These are phyloP conservation scores for Talaromyces nanjingensis DNA, from an alignment of 495 filamentous ascomycete species.

Conservation along the genomic window DNA sequence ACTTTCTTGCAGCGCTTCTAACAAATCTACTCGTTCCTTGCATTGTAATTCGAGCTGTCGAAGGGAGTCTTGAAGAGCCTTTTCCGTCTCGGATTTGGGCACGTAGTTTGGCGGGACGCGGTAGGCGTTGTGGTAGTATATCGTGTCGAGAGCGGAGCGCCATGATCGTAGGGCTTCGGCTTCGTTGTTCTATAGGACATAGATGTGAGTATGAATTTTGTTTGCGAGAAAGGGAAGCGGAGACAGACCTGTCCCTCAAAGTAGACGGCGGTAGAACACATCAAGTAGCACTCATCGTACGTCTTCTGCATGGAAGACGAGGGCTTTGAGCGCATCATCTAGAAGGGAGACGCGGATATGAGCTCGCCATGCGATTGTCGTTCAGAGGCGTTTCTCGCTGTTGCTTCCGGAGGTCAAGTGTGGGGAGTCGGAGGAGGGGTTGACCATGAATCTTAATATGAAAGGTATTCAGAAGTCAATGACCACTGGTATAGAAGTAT, in stretches of 20 bases:
- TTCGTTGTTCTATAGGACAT: slow-evolving; percentile 67
- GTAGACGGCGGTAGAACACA: slow-evolving; percentile 91
- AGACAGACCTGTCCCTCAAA: slow-evolving; percentile 63
- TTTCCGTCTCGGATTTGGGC: slow-evolving; percentile 79
- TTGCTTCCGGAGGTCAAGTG: background rate
- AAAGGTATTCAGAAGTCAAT: no score
- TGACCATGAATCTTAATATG: background rate
- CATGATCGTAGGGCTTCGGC: slow-evolving; percentile 86
- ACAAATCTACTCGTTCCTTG: slow-evolving; percentile 84
- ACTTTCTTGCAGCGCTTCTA: slow-evolving; percentile 74
- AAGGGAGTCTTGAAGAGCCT: slow-evolving; percentile 71
- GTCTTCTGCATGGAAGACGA: slow-evolving; percentile 86
- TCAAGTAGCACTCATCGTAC: slow-evolving; percentile 91
- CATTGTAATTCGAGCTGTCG: slow-evolving; percentile 82
- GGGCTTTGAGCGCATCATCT: slow-evolving; percentile 75
- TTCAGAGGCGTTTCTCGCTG: background rate
- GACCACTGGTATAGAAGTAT: no score
- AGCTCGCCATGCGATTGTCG: slow-evolving; percentile 20
- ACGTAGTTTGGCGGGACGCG: slow-evolving; percentile 60
- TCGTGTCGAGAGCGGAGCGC: slow-evolving; percentile 84
- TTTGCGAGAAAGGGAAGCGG: no score
- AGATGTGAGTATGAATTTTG: background rate
- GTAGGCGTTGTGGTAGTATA: slow-evolving; percentile 80
- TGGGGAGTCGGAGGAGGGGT: background rate
- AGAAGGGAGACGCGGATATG: slow-evolving; percentile 12